Percentiles rank a stretch among this genome's conserved stretches.
Evolutionary conservation across 2,329 filamentous ascomycete species (phyloP).

Genomic region (Cercospora sesami): DNA sequence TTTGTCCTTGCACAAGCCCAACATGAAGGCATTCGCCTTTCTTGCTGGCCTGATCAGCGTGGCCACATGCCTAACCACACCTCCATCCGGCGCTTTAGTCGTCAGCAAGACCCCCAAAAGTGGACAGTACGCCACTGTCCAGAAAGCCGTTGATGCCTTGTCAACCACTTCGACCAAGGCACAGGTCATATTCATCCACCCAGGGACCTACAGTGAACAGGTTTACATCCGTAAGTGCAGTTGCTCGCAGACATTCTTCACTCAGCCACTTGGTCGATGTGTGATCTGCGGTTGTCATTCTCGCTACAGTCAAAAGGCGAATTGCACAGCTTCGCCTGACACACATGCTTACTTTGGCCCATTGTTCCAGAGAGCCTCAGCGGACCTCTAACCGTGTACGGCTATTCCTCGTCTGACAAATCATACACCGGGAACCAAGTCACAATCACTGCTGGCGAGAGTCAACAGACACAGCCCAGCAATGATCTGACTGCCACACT

Average conservation of each 20-base stretch:
- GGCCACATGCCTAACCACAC: slow-evolving; percentile 40
- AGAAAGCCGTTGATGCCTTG: slow-evolving; percentile 60
- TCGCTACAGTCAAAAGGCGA: too few species aligned
- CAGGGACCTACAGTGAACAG: slow-evolving; percentile 63
- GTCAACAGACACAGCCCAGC: slow-evolving; percentile 50
- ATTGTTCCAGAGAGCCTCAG: slow-evolving; percentile 36
- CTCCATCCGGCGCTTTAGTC: slow-evolving; percentile 54
- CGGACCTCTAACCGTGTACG: slow-evolving; percentile 58
- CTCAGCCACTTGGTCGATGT: too few species aligned
- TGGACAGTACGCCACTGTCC: slow-evolving; percentile 51
- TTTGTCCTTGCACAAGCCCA: not conserved
- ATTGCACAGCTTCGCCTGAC: too few species aligned
- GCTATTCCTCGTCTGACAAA: slow-evolving; percentile 56
- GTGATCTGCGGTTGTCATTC: too few species aligned
- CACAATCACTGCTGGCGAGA: slow-evolving; percentile 52
- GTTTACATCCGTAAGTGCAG: slow-evolving; percentile 50
- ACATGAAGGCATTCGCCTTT: slow-evolving; percentile 20
- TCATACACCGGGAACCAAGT: slow-evolving; percentile 59
- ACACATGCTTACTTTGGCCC: not conserved
- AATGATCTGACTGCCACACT: slow-evolving; percentile 58
- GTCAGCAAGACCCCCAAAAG: slow-evolving; percentile 44
- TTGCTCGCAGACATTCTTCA: too few species aligned
- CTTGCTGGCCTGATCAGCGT: slow-evolving; percentile 22
- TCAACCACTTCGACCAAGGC: slow-evolving; percentile 51
- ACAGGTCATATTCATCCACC: slow-evolving; percentile 63